Conservation (phyloP, 768 basidiomycete genomes). For the Naganishia onofrii region DNA sequence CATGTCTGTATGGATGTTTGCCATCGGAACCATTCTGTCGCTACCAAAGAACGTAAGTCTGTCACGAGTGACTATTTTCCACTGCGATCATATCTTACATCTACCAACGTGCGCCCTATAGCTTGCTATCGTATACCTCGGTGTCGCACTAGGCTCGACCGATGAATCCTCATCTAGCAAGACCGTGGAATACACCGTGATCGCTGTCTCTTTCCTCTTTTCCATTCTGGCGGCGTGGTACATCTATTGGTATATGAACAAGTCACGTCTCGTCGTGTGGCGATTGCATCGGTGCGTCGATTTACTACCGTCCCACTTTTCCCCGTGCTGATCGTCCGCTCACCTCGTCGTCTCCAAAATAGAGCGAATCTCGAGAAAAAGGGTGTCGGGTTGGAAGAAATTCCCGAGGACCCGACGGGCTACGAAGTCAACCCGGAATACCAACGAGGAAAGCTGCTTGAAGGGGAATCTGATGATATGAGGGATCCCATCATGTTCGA, state of each 20-base stretch:
- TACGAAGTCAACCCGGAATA: slow-evolving; percentile 12
- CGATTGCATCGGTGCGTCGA: slow-evolving; percentile 41
- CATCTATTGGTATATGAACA: slow-evolving; percentile 48
- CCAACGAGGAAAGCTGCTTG: slow-evolving; percentile 1
- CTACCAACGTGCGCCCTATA: slow-evolving; percentile 59
- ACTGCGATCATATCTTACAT: neutral
- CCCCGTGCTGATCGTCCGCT: neutral
- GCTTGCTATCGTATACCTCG: slow-evolving; percentile 85
- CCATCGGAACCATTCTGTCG: slow-evolving; percentile 41
- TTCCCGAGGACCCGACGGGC: slow-evolving; percentile 13
- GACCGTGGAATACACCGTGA: slow-evolving; percentile 67
- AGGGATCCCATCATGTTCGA: neutral
- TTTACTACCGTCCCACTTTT: neutral
- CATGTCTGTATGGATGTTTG: slow-evolving; percentile 47
- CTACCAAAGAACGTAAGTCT: slow-evolving; percentile 42
- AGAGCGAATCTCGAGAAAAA: neutral
- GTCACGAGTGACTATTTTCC: too few relatives aligned
- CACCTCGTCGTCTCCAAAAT: too few relatives aligned
- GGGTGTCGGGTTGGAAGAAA: slow-evolving; percentile 13
- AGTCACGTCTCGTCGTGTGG: slow-evolving; percentile 46
- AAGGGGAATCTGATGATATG: slow-evolving; percentile 1
- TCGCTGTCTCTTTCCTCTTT: slow-evolving; percentile 61
- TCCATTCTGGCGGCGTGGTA: slow-evolving; percentile 63
- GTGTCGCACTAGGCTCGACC: slow-evolving; percentile 56
- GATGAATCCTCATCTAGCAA: slow-evolving; percentile 56